A percentile compares a stretch with the other conserved stretches of the same genome.
Conservation (phyloP, 768 basidiomycete genomes). For the Brasilioporus rufonigricans region DNA sequence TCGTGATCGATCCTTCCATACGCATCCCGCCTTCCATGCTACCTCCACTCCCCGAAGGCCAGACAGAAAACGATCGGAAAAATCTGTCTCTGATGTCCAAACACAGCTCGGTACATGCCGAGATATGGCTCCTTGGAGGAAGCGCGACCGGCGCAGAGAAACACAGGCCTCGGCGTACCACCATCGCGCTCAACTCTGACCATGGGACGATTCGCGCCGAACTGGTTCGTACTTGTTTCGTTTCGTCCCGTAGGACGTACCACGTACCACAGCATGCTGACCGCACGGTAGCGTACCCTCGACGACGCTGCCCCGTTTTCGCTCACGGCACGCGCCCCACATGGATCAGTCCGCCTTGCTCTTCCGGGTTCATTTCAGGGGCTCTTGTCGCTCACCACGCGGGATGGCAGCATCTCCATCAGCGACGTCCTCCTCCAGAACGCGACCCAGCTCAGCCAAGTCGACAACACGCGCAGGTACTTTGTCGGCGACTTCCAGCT, state of each 20-base stretch:
- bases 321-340: slow-evolving; percentile 3
- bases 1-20: slow-evolving; percentile 44
- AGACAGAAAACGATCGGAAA: slow-evolving; percentile 39
- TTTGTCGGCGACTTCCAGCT: slow-evolving; percentile 25
- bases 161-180: slow-evolving; percentile 12
- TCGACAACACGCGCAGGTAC: slow-evolving; percentile 13
- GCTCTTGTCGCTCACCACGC: slow-evolving; percentile 13
- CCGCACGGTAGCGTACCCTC: slow-evolving; percentile 12
- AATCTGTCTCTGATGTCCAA: slow-evolving; percentile 37
- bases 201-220: slow-evolving; percentile 15
- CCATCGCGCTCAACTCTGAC: slow-evolving; percentile 17
- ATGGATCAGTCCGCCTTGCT: slow-evolving; percentile 15
- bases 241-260: background rate
- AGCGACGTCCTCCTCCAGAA: slow-evolving; percentile 12
- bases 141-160: slow-evolving; percentile 3
- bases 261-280: background rate
- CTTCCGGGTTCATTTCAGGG: slow-evolving; percentile 25
- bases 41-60: slow-evolving; percentile 34
- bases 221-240: slow-evolving; percentile 16
- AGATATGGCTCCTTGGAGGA: slow-evolving; percentile 37
- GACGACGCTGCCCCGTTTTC: slow-evolving; percentile 15
- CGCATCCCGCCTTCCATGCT: slow-evolving; percentile 38
- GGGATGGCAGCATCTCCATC: slow-evolving; percentile 15
- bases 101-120: slow-evolving; percentile 37
- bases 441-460: slow-evolving; percentile 23